Evolutionary conservation across 2,329 filamentous ascomycete genomes (phyloP).

Genomic region (Xylaria sp.): DNA sequence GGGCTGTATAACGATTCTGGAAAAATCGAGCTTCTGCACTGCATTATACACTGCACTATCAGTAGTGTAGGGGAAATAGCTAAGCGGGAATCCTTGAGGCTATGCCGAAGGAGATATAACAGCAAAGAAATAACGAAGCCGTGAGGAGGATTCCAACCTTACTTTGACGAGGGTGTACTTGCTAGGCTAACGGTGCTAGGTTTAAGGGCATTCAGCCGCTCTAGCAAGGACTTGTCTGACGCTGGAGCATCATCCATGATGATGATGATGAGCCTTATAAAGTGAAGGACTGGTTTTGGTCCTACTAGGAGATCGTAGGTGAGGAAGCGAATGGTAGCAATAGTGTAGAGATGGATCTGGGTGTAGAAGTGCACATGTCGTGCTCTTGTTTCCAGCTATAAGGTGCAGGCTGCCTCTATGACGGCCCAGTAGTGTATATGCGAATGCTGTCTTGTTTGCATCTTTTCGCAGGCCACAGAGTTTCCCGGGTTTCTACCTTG

Average conservation of each 20-base stretch:
- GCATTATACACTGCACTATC: neutral
- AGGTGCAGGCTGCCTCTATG: neutral
- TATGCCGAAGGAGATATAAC: neutral
- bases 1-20: neutral
- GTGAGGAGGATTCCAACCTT: constrained; percentile 43
- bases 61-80: neutral
- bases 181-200: constrained; percentile 51
- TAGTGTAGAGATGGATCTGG: neutral
- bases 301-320: neutral
- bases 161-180: constrained; percentile 52
- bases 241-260: constrained; percentile 41
- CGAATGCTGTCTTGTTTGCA: neutral
- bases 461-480: neutral
- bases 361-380: neutral
- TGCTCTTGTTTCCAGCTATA: neutral
- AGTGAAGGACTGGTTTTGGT: neutral
- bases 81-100: neutral
- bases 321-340: neutral
- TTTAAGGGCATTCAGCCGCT: constrained; percentile 66
- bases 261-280: constrained; percentile 21
- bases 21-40: neutral
- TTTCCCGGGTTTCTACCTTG: neutral
- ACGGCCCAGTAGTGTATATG: neutral
- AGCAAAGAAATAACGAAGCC: neutral
- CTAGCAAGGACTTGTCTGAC: constrained; percentile 61